Conservation (phyloP, 257 asterid species). For the Osmanthus fragrans region DNA sequence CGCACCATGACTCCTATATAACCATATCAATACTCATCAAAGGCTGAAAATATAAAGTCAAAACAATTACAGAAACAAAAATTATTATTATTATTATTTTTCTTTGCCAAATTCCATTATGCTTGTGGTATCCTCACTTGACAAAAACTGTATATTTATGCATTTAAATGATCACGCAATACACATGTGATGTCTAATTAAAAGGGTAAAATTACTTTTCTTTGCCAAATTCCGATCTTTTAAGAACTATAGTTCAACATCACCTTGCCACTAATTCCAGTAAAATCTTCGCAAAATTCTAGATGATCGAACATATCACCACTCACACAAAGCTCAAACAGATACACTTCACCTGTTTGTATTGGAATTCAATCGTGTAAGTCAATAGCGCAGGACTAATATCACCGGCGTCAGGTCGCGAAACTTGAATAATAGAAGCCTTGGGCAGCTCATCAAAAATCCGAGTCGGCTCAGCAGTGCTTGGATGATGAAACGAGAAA, state of each 20-base stretch:
- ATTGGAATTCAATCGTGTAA: constrained; percentile 43
- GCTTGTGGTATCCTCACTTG: no score
- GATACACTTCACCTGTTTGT: constrained; percentile 36
- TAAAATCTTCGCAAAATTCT: constrained; percentile 1
- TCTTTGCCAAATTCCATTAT: background rate
- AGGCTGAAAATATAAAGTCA: background rate
- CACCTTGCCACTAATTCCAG: background rate
- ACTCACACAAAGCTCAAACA: background rate
- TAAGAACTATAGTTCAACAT: background rate
- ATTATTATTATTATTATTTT: no score
- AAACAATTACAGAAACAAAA: background rate
- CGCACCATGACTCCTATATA: background rate
- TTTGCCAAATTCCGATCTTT: background rate
- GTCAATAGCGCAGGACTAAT: constrained; percentile 49
- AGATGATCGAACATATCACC: background rate
- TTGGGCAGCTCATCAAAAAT: constrained; percentile 46
- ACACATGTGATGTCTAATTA: no score
- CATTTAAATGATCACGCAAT: no score
- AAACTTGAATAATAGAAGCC: constrained; percentile 40
- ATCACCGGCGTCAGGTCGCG: constrained; percentile 50
- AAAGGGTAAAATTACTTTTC: no score
- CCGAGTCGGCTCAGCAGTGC: constrained; percentile 40
- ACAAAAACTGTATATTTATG: no score
- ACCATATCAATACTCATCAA: background rate
- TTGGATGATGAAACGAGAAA: constrained; percentile 33